Percentiles rank a stretch among this genome's conserved stretches.
Conservation (phyloP, 768 basidiomycete species). For the Vishniacozyma victoriae region DNA sequence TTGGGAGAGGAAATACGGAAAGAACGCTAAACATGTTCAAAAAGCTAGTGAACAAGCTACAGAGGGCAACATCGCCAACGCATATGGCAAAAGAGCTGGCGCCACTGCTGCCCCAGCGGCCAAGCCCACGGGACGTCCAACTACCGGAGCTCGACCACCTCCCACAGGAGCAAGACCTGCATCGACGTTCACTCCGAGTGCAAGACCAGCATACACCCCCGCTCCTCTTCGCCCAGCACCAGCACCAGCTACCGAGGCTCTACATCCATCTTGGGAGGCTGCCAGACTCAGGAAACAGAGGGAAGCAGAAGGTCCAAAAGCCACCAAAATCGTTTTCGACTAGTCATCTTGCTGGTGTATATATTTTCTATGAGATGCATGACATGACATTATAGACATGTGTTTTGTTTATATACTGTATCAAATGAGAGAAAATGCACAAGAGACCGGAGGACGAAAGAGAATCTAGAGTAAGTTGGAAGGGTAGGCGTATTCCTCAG, state of each 20-base stretch:
- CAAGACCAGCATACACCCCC: not conserved
- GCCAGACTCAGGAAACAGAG: slow-evolving; percentile 65
- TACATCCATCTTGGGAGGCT: slow-evolving; percentile 97
- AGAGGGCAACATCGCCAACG: not conserved
- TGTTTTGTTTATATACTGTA: no score
- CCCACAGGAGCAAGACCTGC: no score
- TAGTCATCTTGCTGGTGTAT: slow-evolving; percentile 28
- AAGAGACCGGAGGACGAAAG: no score
- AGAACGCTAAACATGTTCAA: slow-evolving; percentile 83
- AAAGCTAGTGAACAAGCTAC: slow-evolving; percentile 48
- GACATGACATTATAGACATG: not conserved
- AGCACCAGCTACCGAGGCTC: slow-evolving; percentile 34
- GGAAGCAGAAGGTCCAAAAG: slow-evolving; percentile 61
- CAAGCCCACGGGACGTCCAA: not conserved
- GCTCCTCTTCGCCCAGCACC: not conserved
- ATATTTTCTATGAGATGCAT: not conserved
- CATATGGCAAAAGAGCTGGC: not conserved
- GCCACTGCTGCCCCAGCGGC: not conserved
- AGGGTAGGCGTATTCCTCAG: slow-evolving; percentile 77
- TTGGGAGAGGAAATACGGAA: slow-evolving; percentile 96
- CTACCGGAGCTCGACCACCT: no score
- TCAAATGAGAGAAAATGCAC: no score
- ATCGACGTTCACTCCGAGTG: no score
- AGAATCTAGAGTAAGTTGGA: slow-evolving; percentile 73
- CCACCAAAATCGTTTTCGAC: slow-evolving; percentile 71